phyloP scores from a whole-genome alignment of 2,329 filamentous ascomycete species.

The Penicillium freii region DNA sequence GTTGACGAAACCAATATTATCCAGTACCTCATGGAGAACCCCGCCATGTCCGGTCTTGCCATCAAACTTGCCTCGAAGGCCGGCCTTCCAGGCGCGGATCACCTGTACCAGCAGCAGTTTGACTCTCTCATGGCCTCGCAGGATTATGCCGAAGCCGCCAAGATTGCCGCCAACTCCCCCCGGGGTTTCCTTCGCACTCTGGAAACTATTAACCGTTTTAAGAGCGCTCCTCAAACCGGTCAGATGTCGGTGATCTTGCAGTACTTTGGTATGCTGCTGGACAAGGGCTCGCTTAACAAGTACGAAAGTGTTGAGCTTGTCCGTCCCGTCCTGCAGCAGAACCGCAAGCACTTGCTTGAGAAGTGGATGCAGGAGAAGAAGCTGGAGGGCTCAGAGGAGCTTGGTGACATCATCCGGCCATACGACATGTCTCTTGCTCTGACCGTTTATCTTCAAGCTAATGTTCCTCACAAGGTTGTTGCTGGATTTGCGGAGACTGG shows the following conservation, averaged over 20 bases:
- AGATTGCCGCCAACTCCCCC: slow-evolving; percentile 94
- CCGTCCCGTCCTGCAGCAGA: slow-evolving; percentile 86
- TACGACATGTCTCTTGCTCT: slow-evolving; percentile 88
- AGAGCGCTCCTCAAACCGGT: slow-evolving; percentile 69
- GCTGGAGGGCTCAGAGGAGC: slow-evolving; percentile 90
- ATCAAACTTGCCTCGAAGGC: slow-evolving; percentile 95
- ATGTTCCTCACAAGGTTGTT: slow-evolving; percentile 89
- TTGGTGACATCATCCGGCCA: slow-evolving; percentile 87
- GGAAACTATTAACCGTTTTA: slow-evolving; percentile 95
- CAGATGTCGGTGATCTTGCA: slow-evolving; percentile 91
- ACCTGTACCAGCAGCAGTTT: slow-evolving; percentile 89
- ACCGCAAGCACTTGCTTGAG: slow-evolving; percentile 90
- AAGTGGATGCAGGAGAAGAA: slow-evolving; percentile 98
- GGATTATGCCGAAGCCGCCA: slow-evolving; percentile 84
- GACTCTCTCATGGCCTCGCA: slow-evolving; percentile 78
- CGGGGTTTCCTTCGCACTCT: slow-evolving; percentile 91
- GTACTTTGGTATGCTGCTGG: slow-evolving; percentile 95
- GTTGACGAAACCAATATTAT: slow-evolving; percentile 91
- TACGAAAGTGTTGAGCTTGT: slow-evolving; percentile 94
- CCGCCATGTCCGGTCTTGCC: slow-evolving; percentile 86
- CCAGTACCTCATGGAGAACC: slow-evolving; percentile 93
- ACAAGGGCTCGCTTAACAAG: slow-evolving; percentile 89
- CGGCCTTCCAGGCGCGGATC: slow-evolving; percentile 89
- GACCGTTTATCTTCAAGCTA: slow-evolving; percentile 84
- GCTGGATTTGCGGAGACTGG: slow-evolving; percentile 93